Evolutionary conservation across 169 alveolate species (phyloP).

Genomic region (Eimeria falciformis): DNA sequence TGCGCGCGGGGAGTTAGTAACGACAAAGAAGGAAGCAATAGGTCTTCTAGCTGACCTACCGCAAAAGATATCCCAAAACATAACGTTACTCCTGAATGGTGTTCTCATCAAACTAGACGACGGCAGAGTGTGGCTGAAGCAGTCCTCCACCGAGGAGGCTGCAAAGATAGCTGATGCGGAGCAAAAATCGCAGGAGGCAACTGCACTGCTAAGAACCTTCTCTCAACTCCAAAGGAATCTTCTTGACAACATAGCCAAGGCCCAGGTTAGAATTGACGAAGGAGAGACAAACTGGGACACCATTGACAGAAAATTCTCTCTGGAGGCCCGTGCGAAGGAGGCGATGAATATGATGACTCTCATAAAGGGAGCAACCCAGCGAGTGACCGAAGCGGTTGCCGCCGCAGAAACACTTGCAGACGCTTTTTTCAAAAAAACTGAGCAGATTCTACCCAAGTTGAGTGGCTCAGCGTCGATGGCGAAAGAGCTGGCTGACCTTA

Average conservation of each 20-base stretch:
- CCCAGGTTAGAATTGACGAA: constrained; percentile 22
- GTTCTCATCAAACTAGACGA: too few species aligned
- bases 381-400: background rate
- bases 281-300: background rate
- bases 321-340: background rate
- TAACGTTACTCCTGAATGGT: too few species aligned
- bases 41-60: too few species aligned
- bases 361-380: background rate
- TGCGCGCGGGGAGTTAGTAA: too few species aligned
- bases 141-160: too few species aligned
- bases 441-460: background rate
- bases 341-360: background rate
- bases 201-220: too few species aligned
- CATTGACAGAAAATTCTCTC: background rate
- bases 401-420: background rate
- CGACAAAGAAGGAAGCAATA: too few species aligned
- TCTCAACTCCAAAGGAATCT: background rate
- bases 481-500: background rate
- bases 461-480: background rate
- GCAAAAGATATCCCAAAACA: too few species aligned
- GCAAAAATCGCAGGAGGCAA: too few species aligned
- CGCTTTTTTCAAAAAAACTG: background rate
- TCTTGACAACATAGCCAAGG: constrained; percentile 19
- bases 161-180: too few species aligned
- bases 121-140: background rate